phyloP scores from a whole-genome alignment of 495 filamentous ascomycete species.

The Rhypophila decipiens region DNA sequence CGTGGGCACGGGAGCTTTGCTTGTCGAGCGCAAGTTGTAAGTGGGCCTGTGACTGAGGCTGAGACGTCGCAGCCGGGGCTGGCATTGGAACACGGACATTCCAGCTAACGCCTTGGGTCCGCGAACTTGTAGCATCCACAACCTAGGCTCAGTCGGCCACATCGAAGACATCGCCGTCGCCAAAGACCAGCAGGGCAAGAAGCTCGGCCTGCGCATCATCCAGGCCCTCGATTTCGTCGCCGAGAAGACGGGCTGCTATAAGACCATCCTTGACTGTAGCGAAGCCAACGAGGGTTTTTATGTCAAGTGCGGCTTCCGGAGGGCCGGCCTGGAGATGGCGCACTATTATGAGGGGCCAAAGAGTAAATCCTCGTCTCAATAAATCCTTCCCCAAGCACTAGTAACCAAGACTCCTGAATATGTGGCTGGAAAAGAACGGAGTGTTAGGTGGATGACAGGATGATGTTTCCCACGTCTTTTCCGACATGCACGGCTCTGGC shows the following conservation, averaged over 20 bases:
- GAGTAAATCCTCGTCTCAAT: slow-evolving; percentile 24
- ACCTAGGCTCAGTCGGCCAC: slow-evolving; percentile 76
- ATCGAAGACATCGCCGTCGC: slow-evolving; percentile 97
- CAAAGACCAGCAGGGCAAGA: slow-evolving; percentile 93
- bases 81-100: neutral
- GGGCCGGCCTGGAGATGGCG: slow-evolving; percentile 93
- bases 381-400: neutral
- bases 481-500: too few relatives aligned
- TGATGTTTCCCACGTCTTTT: too few relatives aligned
- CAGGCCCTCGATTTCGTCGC: slow-evolving; percentile 89
- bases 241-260: slow-evolving; percentile 82
- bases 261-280: slow-evolving; percentile 60
- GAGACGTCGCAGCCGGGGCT: neutral
- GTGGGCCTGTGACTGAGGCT: slow-evolving; percentile 12
- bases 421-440: too few relatives aligned
- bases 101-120: slow-evolving; percentile 8
- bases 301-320: slow-evolving; percentile 93
- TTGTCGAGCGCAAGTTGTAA: slow-evolving; percentile 83
- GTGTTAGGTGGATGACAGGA: too few relatives aligned
- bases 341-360: slow-evolving; percentile 70
- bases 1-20: slow-evolving; percentile 80
- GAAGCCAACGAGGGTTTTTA: slow-evolving; percentile 94
- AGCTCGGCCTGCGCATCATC: slow-evolving; percentile 85
- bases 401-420: too few relatives aligned
- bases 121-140: slow-evolving; percentile 54